Base-by-base conservation (phyloP, 768 basidiomycete species). In the Dioszegia hungarica region DNA sequence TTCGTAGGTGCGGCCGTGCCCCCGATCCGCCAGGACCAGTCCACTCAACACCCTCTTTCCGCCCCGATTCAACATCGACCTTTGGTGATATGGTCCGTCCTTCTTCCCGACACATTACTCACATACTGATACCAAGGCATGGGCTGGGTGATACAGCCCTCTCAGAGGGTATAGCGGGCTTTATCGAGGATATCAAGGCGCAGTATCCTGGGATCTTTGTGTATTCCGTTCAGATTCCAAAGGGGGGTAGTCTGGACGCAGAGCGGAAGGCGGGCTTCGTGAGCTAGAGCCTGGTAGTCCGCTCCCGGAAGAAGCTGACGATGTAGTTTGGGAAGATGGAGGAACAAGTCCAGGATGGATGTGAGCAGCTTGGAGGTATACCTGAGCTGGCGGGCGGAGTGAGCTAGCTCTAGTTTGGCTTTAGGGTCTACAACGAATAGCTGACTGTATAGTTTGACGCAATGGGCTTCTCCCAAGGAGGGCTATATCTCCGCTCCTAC, bases 391-490 rank as follows among this genome's bases (percentile, higher is more conserved):
- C 52, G 15, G 51, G 60, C 6, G 70, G 67, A 3, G 61, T 64
- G 33, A 58, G 70, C 59, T 19, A 11, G 10, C 19, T 40, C n/a
- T n/a, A n/a, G 24, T 41, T 12, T 5, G 9, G 8, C 19, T 17
- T 31, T 14, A 14, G 19, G 20, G 43, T 38, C 24, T 25, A n/a
- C 12, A 40, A 44, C 11, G 31, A 17, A 8, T 29, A 14, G 24
- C 24, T 39, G 29, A 39, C 38, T 9, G 8, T 24, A 37, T 11
- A 76, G 61, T 78, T 78, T 49, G 77, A 79, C 61, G 79, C 69
- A 0, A 75, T 80, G 51, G 79, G 79, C 0, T 78, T 79, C 60
- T 76, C 75, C 1, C 79, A 80, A 63, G 79, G 79, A 2, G 78
- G 78, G 0, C 67, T 79, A 34, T 75, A 79, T 48, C 55, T 79